Evolutionary conservation across 805 yeast species (phyloP), one percentile per base, ranked within the genome.

Genomic region (Candida loeiensis): DNA sequence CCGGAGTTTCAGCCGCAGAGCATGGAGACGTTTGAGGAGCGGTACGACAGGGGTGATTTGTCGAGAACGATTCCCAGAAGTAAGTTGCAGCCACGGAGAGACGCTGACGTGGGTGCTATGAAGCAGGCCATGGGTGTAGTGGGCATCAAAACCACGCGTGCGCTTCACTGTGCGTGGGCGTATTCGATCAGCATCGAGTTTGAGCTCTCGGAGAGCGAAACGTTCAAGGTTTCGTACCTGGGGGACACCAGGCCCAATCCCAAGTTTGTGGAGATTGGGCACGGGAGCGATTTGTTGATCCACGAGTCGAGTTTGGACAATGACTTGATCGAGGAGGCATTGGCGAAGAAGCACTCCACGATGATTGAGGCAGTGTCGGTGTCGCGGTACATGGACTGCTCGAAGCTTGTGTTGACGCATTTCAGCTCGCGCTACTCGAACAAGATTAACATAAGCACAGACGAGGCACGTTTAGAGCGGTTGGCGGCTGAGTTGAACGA

Each of bases 271-370:
- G 69, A 64, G 2, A 74, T 86, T 39, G 98, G 96, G 1, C 44
- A 55, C 15, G 58, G 67, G 9, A 76, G 87, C 19, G 91, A 88
- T 54, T 58, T 93, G 36, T 69, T 93, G 43, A 80, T 93, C 36
- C 99, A 93, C 59, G 99, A 93, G 59, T 90, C 97, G 0, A 87
- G 99, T 0, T 74, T 93, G 45, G 96, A 87, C 42, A 86, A 88
- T 58, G 85, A 76, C 22, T 68, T 88, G 34, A 64, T 71, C 5
- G 80, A 76, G 39, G 97, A 89, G 58, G 99, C 99, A 0, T 60
- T 76, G 19, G 71, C 75, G 24, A 93, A 93, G 57, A 77, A 79
- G 45, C 99, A 93, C 56, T 80, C 95, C 11, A 93, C 99, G 0
- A 77, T 89, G 41, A 76, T 84, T 15, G 98, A 91, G 55, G 98